phyloP scores from a whole-genome alignment of 495 filamentous ascomycete genomes.

The Amorphotheca resinae region DNA sequence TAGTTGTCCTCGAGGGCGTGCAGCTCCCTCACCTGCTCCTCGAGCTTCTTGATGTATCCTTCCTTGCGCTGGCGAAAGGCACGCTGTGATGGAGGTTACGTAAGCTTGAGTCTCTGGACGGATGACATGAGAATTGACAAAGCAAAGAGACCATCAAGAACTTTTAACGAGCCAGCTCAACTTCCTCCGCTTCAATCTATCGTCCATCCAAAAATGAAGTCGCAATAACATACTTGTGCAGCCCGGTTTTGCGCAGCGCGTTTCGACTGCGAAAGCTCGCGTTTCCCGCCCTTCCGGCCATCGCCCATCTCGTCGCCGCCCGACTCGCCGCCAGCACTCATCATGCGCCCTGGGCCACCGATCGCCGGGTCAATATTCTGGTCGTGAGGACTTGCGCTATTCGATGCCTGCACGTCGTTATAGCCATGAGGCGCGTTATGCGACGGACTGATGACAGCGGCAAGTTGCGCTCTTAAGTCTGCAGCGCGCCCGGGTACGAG shows the following conservation, averaged over 20 bases:
- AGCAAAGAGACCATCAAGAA: slow-evolving; percentile 20
- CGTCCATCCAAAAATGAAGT: slow-evolving; percentile 3
- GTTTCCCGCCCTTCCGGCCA: slow-evolving; percentile 44
- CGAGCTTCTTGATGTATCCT: slow-evolving; percentile 91
- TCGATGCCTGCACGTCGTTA: slow-evolving; percentile 18
- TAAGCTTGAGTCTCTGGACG: slow-evolving; percentile 12
- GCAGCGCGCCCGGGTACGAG: slow-evolving; percentile 1
- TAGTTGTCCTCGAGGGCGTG: slow-evolving; percentile 54
- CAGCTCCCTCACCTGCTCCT: slow-evolving; percentile 75
- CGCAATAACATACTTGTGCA: slow-evolving; percentile 61
- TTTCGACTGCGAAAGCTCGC: slow-evolving; percentile 89
- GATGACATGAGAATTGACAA: slow-evolving; percentile 27
- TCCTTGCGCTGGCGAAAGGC: slow-evolving; percentile 98
- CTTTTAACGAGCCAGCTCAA: slow-evolving; percentile 15
- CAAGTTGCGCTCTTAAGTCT: slow-evolving; percentile 24
- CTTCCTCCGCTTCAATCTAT: too few relatives aligned
- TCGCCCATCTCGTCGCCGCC: slow-evolving; percentile 18
- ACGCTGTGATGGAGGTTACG: slow-evolving; percentile 42
- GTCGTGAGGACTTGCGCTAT: slow-evolving; percentile 20
- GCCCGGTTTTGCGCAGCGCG: slow-evolving; percentile 93
- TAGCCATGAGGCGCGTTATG: slow-evolving; percentile 17
- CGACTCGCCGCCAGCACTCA: slow-evolving; percentile 16
- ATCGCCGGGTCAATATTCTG: slow-evolving; percentile 27
- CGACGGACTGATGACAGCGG: slow-evolving; percentile 16
- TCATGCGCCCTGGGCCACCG: slow-evolving; percentile 19